Evolutionary conservation across 1,284 basidiomycete genomes (phyloP), one percentile per base, ranked within the genome.

Genomic region (Meira nashicola): DNA sequence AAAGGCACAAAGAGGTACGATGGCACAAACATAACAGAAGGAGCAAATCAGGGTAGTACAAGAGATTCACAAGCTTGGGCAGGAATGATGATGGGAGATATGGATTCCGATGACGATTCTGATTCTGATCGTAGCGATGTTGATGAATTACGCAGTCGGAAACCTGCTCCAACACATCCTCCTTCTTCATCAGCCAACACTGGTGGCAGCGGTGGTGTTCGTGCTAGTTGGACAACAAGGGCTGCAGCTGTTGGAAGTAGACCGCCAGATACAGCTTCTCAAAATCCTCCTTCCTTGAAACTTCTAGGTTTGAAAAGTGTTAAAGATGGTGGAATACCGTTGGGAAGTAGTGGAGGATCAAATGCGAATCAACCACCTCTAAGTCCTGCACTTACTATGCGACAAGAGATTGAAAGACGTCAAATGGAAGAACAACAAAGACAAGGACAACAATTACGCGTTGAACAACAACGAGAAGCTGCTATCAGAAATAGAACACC

Each of bases 271-370:
- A 62, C 57, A 39, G 71, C 70, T 14, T 68, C 65, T n/a, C 71
- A 74, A 59, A 74, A 74, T 54, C 71, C 71, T 2, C 71, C 70
- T 6, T 66, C 65, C 10, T 64, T 74, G 21, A 74, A 74, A 55
- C 57, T 74, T 48, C 66, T 72, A 61, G 68, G 65, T 4, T 67
- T 74, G 58, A 71, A 72, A 58, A 69, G 66, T 15, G 59, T 51
- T 10, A 70, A 62, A 53, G 53, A 63, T 37, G 50, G 59, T 6
- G 58, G 58, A n/a, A 7, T 28, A 55, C 56, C 56, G 2, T 19
- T 58, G 12, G 56, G 56, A 19, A 38, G 39, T 15, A 41, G 14
- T 23, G 44, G 39, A 12, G 19, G 44, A 11, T 39, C 19, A 25
- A 40, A 14, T 39, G 38, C 57, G 14, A 54, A 15, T 21, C 25